Base-by-base conservation (phyloP, 2,329 filamentous ascomycete genomes). In the Mariannaea sp. region DNA sequence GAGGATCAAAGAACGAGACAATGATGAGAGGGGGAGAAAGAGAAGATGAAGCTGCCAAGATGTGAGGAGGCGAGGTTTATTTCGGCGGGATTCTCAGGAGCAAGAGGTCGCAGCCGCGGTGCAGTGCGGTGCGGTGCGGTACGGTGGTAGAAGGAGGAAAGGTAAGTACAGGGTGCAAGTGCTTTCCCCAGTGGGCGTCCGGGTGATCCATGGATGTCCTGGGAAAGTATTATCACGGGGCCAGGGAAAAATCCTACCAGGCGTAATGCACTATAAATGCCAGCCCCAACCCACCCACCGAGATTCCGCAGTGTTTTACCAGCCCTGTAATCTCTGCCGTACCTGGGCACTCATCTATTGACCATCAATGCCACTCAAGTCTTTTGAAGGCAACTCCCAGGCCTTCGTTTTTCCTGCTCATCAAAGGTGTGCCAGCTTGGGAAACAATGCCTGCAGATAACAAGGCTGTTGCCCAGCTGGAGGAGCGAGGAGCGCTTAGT, bases 171-270 rank as follows among this genome's bases (percentile, higher is more conserved):
- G 52, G 35, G 22, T 30, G 33, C 30, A 47, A 27, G 22, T 30
- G 33, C 30, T 30, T 47, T 40, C 42, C 53, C 36, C 38, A 41
- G 42, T 47, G 26, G 47, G 47, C 41, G 35, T 26, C 47, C 46
- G 46, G 52, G 47, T 39, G 45, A 49, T 54, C 40, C 39, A 49
- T 49, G 46, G 46, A 24, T 41, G 38, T 29, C 22, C 26, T 41
- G 39, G n/a, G 39, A 49, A 42, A 38, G 47, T 49, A 43, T 43
- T 54, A 48, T 49, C 51, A 49, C 35, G 45, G 43, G 43, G 42
- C 32, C 38, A 29, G 19, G 36, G 29, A 49, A 49, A 36, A 49
- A 49, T 5, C 3, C 12, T 24, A 22, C 27, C 14, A 41, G 10
- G 29, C 13, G 29, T 32, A 32, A 32, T 12, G 29, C 29, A 32